These are phyloP conservation scores for Sclerotinia nivalis DNA, from an alignment of 2,329 filamentous ascomycete genomes.

Conservation along the genomic window DNA sequence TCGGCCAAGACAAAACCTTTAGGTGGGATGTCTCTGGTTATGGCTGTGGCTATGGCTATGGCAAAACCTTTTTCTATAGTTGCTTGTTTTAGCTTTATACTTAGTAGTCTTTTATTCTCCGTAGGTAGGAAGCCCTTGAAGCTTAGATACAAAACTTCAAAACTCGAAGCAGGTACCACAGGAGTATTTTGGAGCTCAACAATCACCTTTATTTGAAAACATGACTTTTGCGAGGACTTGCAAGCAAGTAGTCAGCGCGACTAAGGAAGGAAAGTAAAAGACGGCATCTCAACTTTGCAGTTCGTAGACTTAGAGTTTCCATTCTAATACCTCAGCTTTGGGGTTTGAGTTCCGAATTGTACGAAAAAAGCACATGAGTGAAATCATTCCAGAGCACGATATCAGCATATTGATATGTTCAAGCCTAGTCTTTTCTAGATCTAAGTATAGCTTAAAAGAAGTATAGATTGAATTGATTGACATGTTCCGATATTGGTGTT, in stretches of 20 bases:
- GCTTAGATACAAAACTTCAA: background rate
- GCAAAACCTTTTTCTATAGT: background rate
- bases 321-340: background rate
- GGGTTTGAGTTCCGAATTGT: background rate
- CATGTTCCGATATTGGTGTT: conserved; percentile 2
- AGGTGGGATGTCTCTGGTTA: background rate
- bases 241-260: conserved; percentile 5
- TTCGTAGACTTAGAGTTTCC: background rate
- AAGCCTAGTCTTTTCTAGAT: too few relatives aligned
- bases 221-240: background rate
- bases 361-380: background rate
- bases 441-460: background rate
- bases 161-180: background rate
- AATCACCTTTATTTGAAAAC: background rate
- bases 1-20: background rate
- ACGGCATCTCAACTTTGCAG: background rate
- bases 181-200: background rate
- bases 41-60: background rate
- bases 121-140: background rate
- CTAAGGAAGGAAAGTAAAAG: background rate
- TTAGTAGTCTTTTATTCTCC: background rate
- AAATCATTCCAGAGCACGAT: background rate
- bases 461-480: too few relatives aligned
- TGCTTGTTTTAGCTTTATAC: background rate
- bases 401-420: background rate